Evolutionary conservation across 2,329 filamentous ascomycete species (phyloP), one percentile per base, ranked within the genome.

Genomic region (Botrytis byssoidea): DNA sequence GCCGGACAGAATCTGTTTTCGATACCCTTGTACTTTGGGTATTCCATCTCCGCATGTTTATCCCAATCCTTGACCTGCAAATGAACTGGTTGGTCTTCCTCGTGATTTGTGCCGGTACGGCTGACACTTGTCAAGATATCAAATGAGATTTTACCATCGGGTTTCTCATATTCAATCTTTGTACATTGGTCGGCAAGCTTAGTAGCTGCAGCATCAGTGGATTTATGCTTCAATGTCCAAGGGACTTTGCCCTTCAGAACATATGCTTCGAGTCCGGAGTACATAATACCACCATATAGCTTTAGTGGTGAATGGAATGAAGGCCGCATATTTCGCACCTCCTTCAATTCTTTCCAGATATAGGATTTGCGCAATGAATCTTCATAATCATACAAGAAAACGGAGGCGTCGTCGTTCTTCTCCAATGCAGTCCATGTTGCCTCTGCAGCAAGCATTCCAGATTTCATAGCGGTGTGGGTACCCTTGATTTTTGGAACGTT

Each of bases 401-500:
- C 88, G 6, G 93, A 92, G 67, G 91, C 91, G 18, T 87, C 84
- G 76, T 90, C 86, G 9, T 81, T 80, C 75, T 82, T 85, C 66
- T 81, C 84, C 40, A 99, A 85, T 3, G 96, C 96, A 40, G 88
- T 87, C 87, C 91, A 98, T 4, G 95, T 90, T 44, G 96, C 93
- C 84, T 98, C 94, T 60, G 95, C 96, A 9, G 96, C 96, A 69
- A 99, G 87, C 92, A 99, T 98, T 75, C 95, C 96, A 1, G 93
- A 97, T 81, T 95, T 94, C 94, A 99, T 98, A 70, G 96, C 94
- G 66, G 96, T 98, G 83, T 99, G 96, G 0, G 95, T 98, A 74
- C 96, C 96, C 85, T 99, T 99, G 83, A 99, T 93, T 86, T 99
- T 99, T 77, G 96, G 96, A 25, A 99, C 92, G 81, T 99, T 99